Percentiles rank a stretch among this genome's conserved stretches.
Conservation (phyloP, 352 stramenopile genomes). For the Hyaloperonospora brassicae region DNA sequence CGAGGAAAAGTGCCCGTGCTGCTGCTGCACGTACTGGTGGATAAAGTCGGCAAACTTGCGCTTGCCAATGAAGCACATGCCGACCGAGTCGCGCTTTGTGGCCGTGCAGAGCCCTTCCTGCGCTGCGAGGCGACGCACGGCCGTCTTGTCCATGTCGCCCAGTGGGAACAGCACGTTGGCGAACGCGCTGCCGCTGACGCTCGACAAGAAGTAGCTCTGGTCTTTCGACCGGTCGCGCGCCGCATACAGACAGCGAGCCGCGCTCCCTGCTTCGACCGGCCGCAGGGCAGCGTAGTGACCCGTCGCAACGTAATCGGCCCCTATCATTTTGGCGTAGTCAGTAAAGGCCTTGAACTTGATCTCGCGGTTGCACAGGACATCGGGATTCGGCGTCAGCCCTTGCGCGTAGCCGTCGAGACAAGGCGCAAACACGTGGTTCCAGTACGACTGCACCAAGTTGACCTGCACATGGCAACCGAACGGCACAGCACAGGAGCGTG, state of each 20-base stretch:
- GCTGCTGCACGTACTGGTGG: conserved; percentile 80
- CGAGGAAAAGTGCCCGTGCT: conserved; percentile 75
- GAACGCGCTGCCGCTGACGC: conserved; percentile 63
- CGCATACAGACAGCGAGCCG: conserved; percentile 62
- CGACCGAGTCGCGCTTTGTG: conserved; percentile 92
- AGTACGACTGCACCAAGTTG: conserved; percentile 93
- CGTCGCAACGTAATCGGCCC: conserved; percentile 90
- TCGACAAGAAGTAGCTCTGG: conserved; percentile 96
- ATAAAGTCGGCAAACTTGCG: conserved; percentile 90
- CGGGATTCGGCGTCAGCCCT: conserved; percentile 88
- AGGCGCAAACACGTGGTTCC: conserved; percentile 96
- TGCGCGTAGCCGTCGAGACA: conserved; percentile 87
- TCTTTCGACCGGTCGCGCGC: conserved; percentile 89
- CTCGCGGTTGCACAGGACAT: conserved; percentile 95
- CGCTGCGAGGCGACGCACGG: conserved; percentile 87
- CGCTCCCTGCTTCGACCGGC: background rate
- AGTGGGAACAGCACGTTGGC: conserved; percentile 92
- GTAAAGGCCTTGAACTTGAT: conserved; percentile 98
- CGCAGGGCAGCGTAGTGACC: conserved; percentile 82
- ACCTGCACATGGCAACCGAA: conserved; percentile 28
- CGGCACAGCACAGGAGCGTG: too few species aligned
- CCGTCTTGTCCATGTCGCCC: conserved; percentile 86
- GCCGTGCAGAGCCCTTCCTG: conserved; percentile 81
- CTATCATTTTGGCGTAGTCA: conserved; percentile 81
- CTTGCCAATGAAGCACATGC: conserved; percentile 98